Evolutionary conservation across 371 early-diverging fungal species (phyloP), one percentile per base, ranked within the genome.

Genomic region (Mortierella sp.): DNA sequence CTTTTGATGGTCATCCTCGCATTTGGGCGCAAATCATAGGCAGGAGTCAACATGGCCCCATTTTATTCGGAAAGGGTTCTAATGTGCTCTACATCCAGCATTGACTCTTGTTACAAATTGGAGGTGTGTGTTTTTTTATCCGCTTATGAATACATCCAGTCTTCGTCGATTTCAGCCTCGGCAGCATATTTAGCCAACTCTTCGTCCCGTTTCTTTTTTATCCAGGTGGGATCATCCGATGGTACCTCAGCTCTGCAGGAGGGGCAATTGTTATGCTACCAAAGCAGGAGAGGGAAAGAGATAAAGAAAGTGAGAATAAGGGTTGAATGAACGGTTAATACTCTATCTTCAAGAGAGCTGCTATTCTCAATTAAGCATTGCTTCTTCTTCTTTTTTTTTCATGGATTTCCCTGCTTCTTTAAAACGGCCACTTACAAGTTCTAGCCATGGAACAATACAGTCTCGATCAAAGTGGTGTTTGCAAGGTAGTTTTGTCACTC

Each of bases 191-290:
- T 77, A 3, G 77, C 77, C 21, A 77, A 47, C 26, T 84, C 84
- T 9, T 81, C 84, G 15, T 85, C 83, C 29, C 83, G 82, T 59
- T 81, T 83, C 69, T 84, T 84, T 51, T 89, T 90, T 51, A 88
- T 87, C 85, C 88, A 88, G 44, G 73, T 86, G 23, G 84, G 84
- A 51, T 92, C 92, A 68, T 92, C 92, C 7, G 91, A 90, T 2
- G 89, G 90, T 15, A 89, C 88, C 63, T 92, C 92, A 16, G 67
- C 64, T 18, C 93, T 83, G 68, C 93, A 92, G 59, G 85, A 83
- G 0, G 93, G 93, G 63, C 93, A 92, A 15, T 92, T 91, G 75
- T 92, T 92, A 81, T 92, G 91, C 86, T 87, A 53, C 12, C 7
- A 28, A 60, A 50, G 60, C 37, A 5, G 47, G 37, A 18, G 11